Percentiles rank a stretch among this genome's conserved stretches.
phyloP scores from a whole-genome alignment of 441 rosid genomes.

The Manihot esculenta region DNA sequence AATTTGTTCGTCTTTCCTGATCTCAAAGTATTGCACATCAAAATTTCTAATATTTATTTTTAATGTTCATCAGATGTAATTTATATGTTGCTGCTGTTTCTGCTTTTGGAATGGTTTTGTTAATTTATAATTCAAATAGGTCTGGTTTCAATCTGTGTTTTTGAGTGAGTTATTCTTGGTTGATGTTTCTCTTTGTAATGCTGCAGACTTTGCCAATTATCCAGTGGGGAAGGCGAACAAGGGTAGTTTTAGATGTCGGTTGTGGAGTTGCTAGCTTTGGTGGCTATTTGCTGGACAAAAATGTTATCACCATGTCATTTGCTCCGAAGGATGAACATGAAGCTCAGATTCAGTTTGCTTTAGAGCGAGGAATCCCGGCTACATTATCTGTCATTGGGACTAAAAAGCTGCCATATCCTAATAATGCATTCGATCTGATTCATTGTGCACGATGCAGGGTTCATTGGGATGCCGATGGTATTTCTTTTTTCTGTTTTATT shows the following conservation, averaged over 20 bases:
- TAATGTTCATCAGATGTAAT: background rate
- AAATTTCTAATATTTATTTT: background rate
- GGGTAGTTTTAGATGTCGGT: conserved; percentile 86
- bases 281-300: conserved; percentile 70
- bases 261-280: conserved; percentile 97
- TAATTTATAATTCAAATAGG: background rate
- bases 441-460: conserved; percentile 97
- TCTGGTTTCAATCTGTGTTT: background rate
- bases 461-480: conserved; percentile 91
- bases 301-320: conserved; percentile 85
- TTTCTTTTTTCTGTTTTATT: background rate
- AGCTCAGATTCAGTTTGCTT: conserved; percentile 95
- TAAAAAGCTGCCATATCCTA: conserved; percentile 64
- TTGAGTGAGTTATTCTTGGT: background rate
- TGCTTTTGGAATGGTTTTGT: background rate
- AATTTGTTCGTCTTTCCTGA: background rate
- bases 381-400: conserved; percentile 84
- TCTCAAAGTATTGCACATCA: background rate
- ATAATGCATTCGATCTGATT: conserved; percentile 68
- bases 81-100: background rate
- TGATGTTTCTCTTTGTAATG: background rate
- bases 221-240: conserved; percentile 65
- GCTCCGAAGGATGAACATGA: conserved; percentile 98
- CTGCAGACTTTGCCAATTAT: conserved; percentile 60
- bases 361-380: conserved; percentile 95